Evolutionary conservation across 179 eudicot species (phyloP).

Genomic region (Spergularia azorica): DNA sequence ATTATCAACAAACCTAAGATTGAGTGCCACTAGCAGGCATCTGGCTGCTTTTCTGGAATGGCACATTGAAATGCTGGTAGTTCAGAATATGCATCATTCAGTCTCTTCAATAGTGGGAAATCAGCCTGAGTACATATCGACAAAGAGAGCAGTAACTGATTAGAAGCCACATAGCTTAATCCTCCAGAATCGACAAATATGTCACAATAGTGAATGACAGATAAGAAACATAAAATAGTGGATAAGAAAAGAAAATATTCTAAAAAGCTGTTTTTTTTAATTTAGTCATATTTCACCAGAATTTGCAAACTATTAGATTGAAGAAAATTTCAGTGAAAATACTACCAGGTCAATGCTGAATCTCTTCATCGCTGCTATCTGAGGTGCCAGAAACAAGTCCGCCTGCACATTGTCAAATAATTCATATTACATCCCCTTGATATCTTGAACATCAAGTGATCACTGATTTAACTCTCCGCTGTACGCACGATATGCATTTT

Average conservation of each 20-base stretch:
- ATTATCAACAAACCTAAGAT: slow-evolving; percentile 23
- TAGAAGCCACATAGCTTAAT: not conserved
- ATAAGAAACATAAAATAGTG: not conserved
- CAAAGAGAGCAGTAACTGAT: not conserved
- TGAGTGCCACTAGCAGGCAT: slow-evolving; percentile 39
- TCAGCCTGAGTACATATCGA: slow-evolving; percentile 45
- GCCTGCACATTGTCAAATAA: slow-evolving; percentile 55
- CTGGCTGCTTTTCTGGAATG: slow-evolving; percentile 70
- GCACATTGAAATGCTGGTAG: slow-evolving; percentile 64
- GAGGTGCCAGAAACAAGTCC: slow-evolving; percentile 85
- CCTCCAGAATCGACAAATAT: not conserved
- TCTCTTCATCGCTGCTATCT: slow-evolving; percentile 52
- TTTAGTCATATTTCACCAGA: not conserved
- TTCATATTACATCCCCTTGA: not conserved
- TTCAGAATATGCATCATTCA: slow-evolving; percentile 54
- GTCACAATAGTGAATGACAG: not conserved
- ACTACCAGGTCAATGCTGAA: slow-evolving; percentile 73
- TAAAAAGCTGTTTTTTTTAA: no score
- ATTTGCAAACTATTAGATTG: not conserved
- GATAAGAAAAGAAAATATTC: not conserved
- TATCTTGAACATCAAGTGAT: not conserved
- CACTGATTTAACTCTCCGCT: not conserved
- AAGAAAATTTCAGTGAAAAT: not conserved
- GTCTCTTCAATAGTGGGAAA: slow-evolving; percentile 56
- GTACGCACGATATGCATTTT: not conserved